A percentile compares a stretch with the other conserved stretches of the same genome.
Conservation (phyloP, 1,284 basidiomycete genomes). For the Melampsora americana region DNA sequence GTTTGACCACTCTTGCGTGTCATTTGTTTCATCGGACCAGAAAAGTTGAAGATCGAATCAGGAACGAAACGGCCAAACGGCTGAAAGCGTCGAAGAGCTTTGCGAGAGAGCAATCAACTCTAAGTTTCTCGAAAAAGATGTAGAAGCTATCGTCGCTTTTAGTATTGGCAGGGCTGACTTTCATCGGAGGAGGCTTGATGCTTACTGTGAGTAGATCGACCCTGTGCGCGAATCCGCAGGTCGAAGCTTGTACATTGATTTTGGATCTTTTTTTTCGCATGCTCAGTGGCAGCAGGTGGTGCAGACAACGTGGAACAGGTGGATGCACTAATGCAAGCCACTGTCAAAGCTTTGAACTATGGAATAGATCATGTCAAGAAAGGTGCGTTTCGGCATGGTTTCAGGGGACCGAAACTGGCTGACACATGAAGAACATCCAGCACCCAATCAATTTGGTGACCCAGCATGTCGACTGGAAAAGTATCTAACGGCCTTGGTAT, state of each 20-base stretch:
- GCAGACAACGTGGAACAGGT: slow-evolving; percentile 34
- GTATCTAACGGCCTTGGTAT: slow-evolving; percentile 33
- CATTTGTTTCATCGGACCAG: background rate
- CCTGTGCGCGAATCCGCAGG: background rate
- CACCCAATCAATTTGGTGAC: slow-evolving; percentile 27
- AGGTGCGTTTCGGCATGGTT: slow-evolving; percentile 2
- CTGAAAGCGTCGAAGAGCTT: slow-evolving; percentile 35
- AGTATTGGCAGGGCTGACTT: slow-evolving; percentile 42
- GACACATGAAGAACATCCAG: background rate
- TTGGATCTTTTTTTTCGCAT: too few species aligned
- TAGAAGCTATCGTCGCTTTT: slow-evolving; percentile 37
- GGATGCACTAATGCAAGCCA: slow-evolving; percentile 8
- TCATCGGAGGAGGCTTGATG: slow-evolving; percentile 42
- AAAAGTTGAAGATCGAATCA: background rate
- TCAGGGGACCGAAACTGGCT: background rate
- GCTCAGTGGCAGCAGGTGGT: slow-evolving; percentile 36
- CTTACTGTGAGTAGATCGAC: slow-evolving; percentile 28
- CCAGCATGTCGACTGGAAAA: slow-evolving; percentile 40
- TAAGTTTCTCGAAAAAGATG: slow-evolving; percentile 27
- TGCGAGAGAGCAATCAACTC: slow-evolving; percentile 31
- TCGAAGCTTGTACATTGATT: background rate
- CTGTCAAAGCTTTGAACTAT: slow-evolving; percentile 23
- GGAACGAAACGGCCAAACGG: slow-evolving; percentile 38
- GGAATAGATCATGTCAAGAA: slow-evolving; percentile 41
- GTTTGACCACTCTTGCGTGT: background rate